Base-by-base conservation (phyloP, 371 early-diverging fungal genomes). In the Chytridium lagenaria region DNA sequence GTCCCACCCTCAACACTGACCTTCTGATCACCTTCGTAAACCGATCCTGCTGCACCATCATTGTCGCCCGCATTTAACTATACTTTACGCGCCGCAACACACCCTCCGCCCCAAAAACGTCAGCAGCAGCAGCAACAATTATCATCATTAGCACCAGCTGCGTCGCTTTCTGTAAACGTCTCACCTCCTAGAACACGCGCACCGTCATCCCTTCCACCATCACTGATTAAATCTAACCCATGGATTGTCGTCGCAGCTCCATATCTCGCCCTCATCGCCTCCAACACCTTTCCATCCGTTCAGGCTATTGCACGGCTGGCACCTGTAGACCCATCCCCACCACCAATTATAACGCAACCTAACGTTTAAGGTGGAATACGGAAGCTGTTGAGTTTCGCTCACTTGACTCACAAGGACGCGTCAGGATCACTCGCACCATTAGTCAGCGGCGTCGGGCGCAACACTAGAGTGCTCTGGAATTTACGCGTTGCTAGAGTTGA, bases 151-250 rank as follows among this genome's bases (percentile, higher is more conserved):
- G 5, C 57, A 55, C 26, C 10, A 55, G 10, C 57, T 7, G 15
- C 22, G 26, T 23, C 57, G 26, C 57, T 23, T 26, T 23, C 57
- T 30, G 16, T 26, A 26, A 7, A 7, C 5, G 10, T 23, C 26
- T 55, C 57, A 26, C 57, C 57, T 16, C 10, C 57, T 30, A 19
- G 26, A 55, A 10, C 26, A 19, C 10, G 57, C 10, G 57, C 57
- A 7, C 57, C 57, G 16, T 55, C 57, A 10, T 55, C 57, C 57
- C 23, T 55, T 7, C 57, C 57, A 44, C 44, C 44, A 44, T 44
- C 44, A 7, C 44, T 44, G 44, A 7, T 44, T 44, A 44, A 44
- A 19, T 7, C 44, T 12, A 44, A 44, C 44, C 57, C 57, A 5
- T 55, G 57, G 57, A 30, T 55, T 26, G 57, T 23, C 26, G 57